phyloP scores from a whole-genome alignment of 2,329 filamentous ascomycete species.

The Claviceps purpurea region DNA sequence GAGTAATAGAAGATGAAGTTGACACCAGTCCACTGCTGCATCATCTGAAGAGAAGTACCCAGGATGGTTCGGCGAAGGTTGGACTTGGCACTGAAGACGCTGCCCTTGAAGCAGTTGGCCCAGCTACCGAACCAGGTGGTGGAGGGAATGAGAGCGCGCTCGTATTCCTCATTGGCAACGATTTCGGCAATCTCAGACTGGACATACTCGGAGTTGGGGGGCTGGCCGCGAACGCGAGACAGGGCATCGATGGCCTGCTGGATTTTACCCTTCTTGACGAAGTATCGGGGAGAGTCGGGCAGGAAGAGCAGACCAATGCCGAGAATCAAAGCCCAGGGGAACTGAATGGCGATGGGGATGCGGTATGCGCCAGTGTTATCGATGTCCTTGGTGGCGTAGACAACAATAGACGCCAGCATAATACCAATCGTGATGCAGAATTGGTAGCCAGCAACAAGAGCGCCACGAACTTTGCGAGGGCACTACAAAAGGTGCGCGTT shows the following conservation, averaged over 20 bases:
- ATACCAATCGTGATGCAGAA: constrained; percentile 74
- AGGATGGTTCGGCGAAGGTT: constrained; percentile 60
- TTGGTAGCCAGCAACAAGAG: constrained; percentile 70
- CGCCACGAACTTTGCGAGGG: constrained; percentile 60
- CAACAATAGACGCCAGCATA: constrained; percentile 59
- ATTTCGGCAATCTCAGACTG: constrained; percentile 76
- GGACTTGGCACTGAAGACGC: constrained; percentile 47
- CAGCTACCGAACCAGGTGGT: constrained; percentile 55
- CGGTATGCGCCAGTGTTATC: constrained; percentile 57
- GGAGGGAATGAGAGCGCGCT: constrained; percentile 54
- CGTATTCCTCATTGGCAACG: constrained; percentile 79
- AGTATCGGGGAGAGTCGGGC: constrained; percentile 77
- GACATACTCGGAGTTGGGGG: constrained; percentile 58
- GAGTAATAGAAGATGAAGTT: constrained; percentile 91
- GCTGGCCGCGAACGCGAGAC: constrained; percentile 59
- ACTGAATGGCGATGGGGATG: constrained; percentile 70
- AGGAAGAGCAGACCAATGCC: constrained; percentile 58
- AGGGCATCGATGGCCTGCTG: constrained; percentile 51
- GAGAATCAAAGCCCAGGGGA: constrained; percentile 67
- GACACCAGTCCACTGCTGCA: constrained; percentile 75
- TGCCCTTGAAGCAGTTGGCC: constrained; percentile 54
- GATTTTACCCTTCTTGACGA: constrained; percentile 62
- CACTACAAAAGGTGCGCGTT: constrained; percentile 14
- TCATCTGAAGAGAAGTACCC: constrained; percentile 64
- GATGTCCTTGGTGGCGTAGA: constrained; percentile 55